Base-by-base conservation (phyloP, 306 rosid genomes). In the Mimosa bimucronata region DNA sequence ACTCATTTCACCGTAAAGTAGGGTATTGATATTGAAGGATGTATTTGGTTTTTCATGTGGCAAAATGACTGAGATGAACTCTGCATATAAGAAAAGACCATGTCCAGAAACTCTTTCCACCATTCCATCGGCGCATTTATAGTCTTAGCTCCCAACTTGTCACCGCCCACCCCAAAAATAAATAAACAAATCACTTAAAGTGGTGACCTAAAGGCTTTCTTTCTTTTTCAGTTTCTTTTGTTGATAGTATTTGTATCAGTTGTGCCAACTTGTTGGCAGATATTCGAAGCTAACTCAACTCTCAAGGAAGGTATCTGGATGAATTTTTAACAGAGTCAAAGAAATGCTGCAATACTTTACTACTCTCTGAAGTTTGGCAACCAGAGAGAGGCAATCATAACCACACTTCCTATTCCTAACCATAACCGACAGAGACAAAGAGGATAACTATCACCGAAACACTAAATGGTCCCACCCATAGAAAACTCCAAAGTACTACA, bases 391-490 rank as follows among this genome's bases (percentile, higher is more conserved):
- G 25, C 65, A 61, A 72, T 16, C 25, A 65, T 71, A 40, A 1
- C 23, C 40, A 46, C 73, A 57, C 13, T 46, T 48, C 23, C 37
- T 34, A 34, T 34, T 34, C 38, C 38, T 12, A 68, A 62, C 66
- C 73, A 19, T 57, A 66, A 68, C 81, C 80, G 83, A 79, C 80
- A 45, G 58, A 29, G 58, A 42, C 66, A 23, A 66, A 42, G 44
- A 65, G 82, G 87, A 84, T 84, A 64, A 70, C 55, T 25, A 75
- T 52, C 25, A 61, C 57, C 14, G 71, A 44, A 58, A 68, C 30
- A 48, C 48, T 67, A 29, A 0, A 44, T n/a, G 38, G 38, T 50
- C 78, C 77, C 79, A 53, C 66, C n/a, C 34, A 44, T 34, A 25
- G 61, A 77, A 77, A 52, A 23, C 66, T 45, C 18, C 58, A 67